Percentiles rank a stretch among this genome's conserved stretches.
Conservation (phyloP, 192 early-diverging fungal genomes). For the Coemansia sp. region DNA sequence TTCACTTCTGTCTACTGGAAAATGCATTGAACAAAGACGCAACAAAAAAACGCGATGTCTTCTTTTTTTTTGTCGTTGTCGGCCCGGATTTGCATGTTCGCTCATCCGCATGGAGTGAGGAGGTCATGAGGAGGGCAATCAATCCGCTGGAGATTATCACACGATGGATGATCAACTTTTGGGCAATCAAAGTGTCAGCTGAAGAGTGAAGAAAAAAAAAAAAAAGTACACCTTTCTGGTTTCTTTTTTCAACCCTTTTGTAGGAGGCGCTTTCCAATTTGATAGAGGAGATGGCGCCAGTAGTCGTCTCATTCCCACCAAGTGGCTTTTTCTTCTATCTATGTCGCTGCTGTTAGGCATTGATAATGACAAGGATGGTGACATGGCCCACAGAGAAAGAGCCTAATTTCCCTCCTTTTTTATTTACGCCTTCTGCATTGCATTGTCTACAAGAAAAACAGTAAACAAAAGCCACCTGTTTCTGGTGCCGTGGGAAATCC, state of each 20-base stretch:
- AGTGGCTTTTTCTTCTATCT: slow-evolving; percentile 4
- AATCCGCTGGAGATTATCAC: slow-evolving; percentile 7
- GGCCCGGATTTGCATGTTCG: not conserved
- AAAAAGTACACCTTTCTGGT: not conserved
- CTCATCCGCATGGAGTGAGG: not conserved
- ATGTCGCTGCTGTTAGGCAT: not conserved
- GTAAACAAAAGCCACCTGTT: slow-evolving; percentile 4
- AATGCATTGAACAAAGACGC: slow-evolving; percentile 1
- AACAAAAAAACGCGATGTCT: not conserved
- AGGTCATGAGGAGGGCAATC: slow-evolving; percentile 8
- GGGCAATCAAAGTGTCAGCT: slow-evolving; percentile 9
- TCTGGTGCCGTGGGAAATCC: slow-evolving; percentile 2
- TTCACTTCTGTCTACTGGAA: slow-evolving; percentile 6
- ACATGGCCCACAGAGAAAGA: not conserved
- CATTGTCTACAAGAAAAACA: not conserved
- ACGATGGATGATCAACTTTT: not conserved
- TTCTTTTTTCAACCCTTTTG: not conserved
- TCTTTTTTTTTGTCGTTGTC: not conserved
- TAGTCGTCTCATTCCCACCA: not conserved
- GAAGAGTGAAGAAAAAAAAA: not conserved
- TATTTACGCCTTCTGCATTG: not conserved
- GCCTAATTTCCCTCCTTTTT: slow-evolving; percentile 3
- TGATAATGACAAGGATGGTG: slow-evolving; percentile 6
- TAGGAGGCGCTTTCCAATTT: not conserved
- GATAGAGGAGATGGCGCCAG: slow-evolving; percentile 4